These are phyloP conservation scores for Entomortierella beljakovae DNA, from an alignment of 192 early-diverging fungal species.

Conservation along the genomic window DNA sequence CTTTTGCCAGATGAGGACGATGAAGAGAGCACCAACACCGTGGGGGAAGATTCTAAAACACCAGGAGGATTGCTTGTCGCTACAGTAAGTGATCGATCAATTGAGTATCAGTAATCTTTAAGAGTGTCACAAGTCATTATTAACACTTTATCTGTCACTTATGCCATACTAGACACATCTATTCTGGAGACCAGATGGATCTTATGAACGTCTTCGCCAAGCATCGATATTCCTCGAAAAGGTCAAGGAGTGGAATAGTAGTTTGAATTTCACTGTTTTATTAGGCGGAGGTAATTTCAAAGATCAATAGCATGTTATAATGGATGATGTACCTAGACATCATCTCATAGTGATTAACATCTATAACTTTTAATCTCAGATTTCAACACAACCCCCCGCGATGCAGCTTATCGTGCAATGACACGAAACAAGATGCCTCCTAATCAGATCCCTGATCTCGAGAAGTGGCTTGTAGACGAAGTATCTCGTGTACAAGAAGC, in stretches of 20 bases:
- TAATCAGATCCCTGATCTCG: slow-evolving; percentile 33
- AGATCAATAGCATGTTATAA: not conserved
- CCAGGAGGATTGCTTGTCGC: slow-evolving; percentile 48
- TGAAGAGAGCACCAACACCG: not conserved
- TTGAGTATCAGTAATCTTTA: too few relatives aligned
- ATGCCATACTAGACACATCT: slow-evolving; percentile 56
- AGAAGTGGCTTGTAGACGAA: slow-evolving; percentile 38
- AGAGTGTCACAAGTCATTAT: too few relatives aligned
- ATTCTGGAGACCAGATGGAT: slow-evolving; percentile 54
- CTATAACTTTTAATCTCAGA: slow-evolving; percentile 31
- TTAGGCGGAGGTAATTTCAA: slow-evolving; percentile 47
- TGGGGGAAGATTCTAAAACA: not conserved
- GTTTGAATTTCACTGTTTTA: slow-evolving; percentile 33
- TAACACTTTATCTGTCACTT: too few relatives aligned
- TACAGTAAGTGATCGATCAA: slow-evolving; percentile 16
- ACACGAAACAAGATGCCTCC: slow-evolving; percentile 61
- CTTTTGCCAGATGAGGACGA: slow-evolving; percentile 35
- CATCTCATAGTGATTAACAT: not conserved
- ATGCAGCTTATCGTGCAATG: slow-evolving; percentile 67
- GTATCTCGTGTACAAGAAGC: slow-evolving; percentile 34
- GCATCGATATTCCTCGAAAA: slow-evolving; percentile 44
- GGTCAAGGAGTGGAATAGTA: slow-evolving; percentile 42
- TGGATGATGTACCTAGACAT: not conserved
- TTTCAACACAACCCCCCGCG: slow-evolving; percentile 71
- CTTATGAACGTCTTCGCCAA: slow-evolving; percentile 52